Percentiles rank a stretch among this genome's conserved stretches.
These are phyloP conservation scores for Neurospora cerealis DNA, from an alignment of 495 filamentous ascomycete genomes.

Conservation along the genomic window DNA sequence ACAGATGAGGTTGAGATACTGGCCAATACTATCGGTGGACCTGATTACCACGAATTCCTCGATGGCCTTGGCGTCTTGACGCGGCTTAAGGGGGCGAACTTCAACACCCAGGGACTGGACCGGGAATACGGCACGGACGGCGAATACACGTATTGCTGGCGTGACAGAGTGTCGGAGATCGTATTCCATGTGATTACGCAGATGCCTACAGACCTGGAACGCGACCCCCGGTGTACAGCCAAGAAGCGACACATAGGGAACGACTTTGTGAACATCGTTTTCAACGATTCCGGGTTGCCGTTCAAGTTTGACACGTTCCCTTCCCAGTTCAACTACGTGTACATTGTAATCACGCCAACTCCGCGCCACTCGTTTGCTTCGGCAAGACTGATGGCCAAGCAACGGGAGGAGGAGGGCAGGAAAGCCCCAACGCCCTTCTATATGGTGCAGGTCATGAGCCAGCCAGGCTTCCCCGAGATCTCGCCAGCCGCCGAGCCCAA, in stretches of 20 bases:
- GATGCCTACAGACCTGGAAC: constrained; percentile 81
- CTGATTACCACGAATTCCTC: constrained; percentile 79
- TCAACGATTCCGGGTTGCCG: constrained; percentile 81
- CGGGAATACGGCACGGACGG: constrained; percentile 65
- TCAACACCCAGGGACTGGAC: constrained; percentile 94
- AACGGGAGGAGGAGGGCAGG: constrained; percentile 30
- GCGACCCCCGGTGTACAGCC: constrained; percentile 61
- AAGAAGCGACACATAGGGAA: constrained; percentile 98
- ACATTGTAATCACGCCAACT: constrained; percentile 89
- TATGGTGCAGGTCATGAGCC: constrained; percentile 74
- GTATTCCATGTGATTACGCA: constrained; percentile 92
- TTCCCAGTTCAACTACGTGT: constrained; percentile 87
- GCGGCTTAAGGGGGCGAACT: constrained; percentile 64
- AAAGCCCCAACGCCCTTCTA: constrained; percentile 49
- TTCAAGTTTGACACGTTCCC: constrained; percentile 90
- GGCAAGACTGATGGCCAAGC: constrained; percentile 28
- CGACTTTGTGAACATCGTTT: constrained; percentile 96
- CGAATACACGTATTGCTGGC: constrained; percentile 81
- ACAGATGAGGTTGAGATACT: constrained; percentile 73
- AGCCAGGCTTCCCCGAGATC: constrained; percentile 77
- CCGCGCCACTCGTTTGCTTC: constrained; percentile 54
- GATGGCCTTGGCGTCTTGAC: constrained; percentile 71
- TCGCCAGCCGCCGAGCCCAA: constrained; percentile 82
- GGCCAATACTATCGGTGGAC: constrained; percentile 68
- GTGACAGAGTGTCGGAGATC: constrained; percentile 87